phyloP scores from a whole-genome alignment of 2,329 filamentous ascomycete genomes.

The Sclerotinia spermophila region DNA sequence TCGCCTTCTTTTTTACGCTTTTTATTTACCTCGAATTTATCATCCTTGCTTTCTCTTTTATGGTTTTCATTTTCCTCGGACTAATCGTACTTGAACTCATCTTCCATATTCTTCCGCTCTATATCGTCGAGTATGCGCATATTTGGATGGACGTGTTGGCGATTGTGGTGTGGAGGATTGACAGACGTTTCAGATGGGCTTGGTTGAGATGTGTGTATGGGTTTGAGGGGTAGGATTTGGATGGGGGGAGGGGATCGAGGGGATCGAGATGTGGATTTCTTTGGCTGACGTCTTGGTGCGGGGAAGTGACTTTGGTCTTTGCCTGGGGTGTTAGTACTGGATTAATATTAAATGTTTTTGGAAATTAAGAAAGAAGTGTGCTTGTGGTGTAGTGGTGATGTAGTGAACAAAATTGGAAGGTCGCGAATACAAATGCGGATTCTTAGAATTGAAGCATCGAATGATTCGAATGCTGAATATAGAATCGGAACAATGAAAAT shows the following conservation, averaged over 20 bases:
- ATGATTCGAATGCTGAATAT: rapidly evolving
- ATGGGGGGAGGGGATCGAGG: rapidly evolving
- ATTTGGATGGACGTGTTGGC: background rate
- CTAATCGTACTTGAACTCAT: no score
- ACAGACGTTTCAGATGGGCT: background rate
- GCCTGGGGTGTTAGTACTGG: background rate
- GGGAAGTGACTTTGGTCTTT: no score
- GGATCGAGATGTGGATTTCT: no score
- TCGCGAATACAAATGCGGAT: rapidly evolving
- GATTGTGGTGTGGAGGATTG: background rate
- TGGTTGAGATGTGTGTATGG: background rate
- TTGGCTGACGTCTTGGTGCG: no score
- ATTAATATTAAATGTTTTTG: background rate
- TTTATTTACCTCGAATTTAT: no score
- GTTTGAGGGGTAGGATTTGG: background rate
- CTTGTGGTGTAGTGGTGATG: background rate
- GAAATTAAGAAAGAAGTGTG: background rate
- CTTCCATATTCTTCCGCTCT: no score
- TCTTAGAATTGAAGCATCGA: background rate
- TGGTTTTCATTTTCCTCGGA: no score
- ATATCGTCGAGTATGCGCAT: background rate
- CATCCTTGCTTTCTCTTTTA: no score
- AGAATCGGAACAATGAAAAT: background rate
- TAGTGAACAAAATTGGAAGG: background rate
- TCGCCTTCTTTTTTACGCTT: no score